Conservation (phyloP, 108 stramenopile species). For the Aurantiochytrium sp. region DNA sequence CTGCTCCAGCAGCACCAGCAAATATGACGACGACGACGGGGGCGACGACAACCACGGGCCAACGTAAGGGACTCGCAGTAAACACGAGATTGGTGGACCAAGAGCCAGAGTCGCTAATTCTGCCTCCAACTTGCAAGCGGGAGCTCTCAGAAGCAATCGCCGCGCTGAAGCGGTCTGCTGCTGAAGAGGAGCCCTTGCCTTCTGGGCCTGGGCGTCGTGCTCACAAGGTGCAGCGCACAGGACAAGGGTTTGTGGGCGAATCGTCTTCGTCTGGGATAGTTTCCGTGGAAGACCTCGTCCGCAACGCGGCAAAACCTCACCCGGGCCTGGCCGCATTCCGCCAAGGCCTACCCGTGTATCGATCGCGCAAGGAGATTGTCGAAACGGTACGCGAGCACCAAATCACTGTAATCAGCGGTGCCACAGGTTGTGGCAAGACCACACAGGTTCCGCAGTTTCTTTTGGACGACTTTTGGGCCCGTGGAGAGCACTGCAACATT, state of each 20-base stretch:
- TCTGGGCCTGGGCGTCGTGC: too few relatives aligned
- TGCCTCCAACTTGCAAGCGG: neutral
- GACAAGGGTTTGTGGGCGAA: neutral
- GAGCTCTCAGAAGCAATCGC: neutral
- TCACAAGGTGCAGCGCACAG: too few relatives aligned
- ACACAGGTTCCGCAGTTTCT: slow-evolving; percentile 90
- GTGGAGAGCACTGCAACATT: slow-evolving; percentile 59
- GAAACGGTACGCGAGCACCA: slow-evolving; percentile 55
- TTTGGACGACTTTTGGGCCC: slow-evolving; percentile 64
- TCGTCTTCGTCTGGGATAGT: neutral
- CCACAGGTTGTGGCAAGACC: slow-evolving; percentile 72
- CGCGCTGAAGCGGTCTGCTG: neutral
- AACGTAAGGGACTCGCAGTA: too few relatives aligned
- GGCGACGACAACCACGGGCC: neutral
- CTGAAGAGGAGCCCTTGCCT: neutral
- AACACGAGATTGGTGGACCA: neutral
- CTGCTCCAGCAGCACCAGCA: neutral
- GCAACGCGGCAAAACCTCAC: neutral
- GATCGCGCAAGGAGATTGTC: slow-evolving; percentile 51
- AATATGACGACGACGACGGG: neutral
- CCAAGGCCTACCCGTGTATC: slow-evolving; percentile 60
- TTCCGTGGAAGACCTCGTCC: neutral
- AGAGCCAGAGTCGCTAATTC: neutral
- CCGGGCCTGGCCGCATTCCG: slow-evolving; percentile 23
- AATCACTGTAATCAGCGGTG: slow-evolving; percentile 60